Evolutionary conservation across 805 yeast species (phyloP).

Genomic region (Metschnikowia chrysomelidarum): DNA sequence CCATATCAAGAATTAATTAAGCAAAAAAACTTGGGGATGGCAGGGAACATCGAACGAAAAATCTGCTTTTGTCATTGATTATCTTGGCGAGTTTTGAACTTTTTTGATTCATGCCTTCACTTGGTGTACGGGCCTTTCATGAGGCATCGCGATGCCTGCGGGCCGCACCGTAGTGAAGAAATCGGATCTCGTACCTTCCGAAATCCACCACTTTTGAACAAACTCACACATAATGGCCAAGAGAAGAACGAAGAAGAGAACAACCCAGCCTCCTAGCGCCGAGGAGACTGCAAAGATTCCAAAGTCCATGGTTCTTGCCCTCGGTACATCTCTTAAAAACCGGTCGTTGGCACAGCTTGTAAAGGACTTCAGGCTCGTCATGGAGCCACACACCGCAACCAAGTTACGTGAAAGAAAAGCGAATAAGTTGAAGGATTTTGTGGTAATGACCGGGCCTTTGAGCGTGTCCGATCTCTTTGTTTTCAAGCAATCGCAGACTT

Average conservation of each 20-base stretch:
- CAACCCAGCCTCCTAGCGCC: constrained; percentile 65
- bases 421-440: constrained; percentile 84
- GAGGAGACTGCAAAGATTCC: constrained; percentile 77
- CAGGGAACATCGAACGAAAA: too few relatives aligned
- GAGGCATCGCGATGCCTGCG: constrained; percentile 8
- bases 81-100: too few relatives aligned
- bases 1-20: too few relatives aligned
- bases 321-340: constrained; percentile 75
- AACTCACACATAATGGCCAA: constrained; percentile 32
- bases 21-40: too few relatives aligned
- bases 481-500: constrained; percentile 74
- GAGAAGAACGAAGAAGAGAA: constrained; percentile 70
- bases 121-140: constrained; percentile 15
- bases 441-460: constrained; percentile 98
- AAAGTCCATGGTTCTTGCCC: constrained; percentile 88
- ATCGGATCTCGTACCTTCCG: not conserved
- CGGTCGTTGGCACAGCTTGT: constrained; percentile 83
- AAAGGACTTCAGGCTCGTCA: constrained; percentile 78
- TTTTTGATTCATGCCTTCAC: not conserved
- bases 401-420: constrained; percentile 81
- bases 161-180: not conserved
- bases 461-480: constrained; percentile 88
- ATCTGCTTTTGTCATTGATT: too few relatives aligned
- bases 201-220: not conserved
- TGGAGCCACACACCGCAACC: constrained; percentile 97